These are phyloP conservation scores for Fusarium multiceps DNA, from an alignment of 2,329 filamentous ascomycete genomes.

Conservation along the genomic window DNA sequence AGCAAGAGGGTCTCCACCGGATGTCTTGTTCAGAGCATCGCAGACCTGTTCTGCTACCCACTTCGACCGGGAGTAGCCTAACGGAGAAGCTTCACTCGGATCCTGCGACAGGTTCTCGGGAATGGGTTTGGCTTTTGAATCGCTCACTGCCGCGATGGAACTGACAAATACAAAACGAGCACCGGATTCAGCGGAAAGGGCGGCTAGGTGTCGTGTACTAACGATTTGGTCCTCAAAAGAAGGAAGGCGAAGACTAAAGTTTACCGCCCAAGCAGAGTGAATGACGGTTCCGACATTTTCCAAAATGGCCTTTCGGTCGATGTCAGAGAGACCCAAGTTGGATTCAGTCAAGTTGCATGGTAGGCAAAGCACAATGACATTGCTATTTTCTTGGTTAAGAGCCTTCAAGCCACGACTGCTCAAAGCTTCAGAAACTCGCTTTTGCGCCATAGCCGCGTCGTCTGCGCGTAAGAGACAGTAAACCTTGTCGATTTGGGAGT, in stretches of 20 bases:
- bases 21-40: constrained; percentile 11
- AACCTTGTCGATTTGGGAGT: constrained; percentile 5
- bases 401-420: not conserved
- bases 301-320: not conserved
- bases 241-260: constrained; percentile 63
- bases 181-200: constrained; percentile 44
- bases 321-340: constrained; percentile 12
- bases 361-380: constrained; percentile 30
- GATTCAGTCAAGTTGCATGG: constrained; percentile 15
- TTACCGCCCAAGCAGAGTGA: constrained; percentile 66
- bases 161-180: constrained; percentile 62
- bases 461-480: constrained; percentile 57
- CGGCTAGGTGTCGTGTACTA: constrained; percentile 58
- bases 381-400: not conserved
- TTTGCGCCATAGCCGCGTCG: constrained; percentile 4
- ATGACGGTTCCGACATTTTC: constrained; percentile 49
- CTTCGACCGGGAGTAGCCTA: constrained; percentile 59
- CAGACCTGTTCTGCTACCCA: constrained; percentile 55
- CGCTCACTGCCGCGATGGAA: constrained; percentile 58
- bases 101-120: constrained; percentile 46
- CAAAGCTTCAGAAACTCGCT: constrained; percentile 29
- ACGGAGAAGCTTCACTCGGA: constrained; percentile 46
- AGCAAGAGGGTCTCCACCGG: not conserved
- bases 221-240: constrained; percentile 63
- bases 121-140: constrained; percentile 47